Base-by-base conservation (phyloP, 2,329 filamentous ascomycete species). In the Thelonectria rubi region DNA sequence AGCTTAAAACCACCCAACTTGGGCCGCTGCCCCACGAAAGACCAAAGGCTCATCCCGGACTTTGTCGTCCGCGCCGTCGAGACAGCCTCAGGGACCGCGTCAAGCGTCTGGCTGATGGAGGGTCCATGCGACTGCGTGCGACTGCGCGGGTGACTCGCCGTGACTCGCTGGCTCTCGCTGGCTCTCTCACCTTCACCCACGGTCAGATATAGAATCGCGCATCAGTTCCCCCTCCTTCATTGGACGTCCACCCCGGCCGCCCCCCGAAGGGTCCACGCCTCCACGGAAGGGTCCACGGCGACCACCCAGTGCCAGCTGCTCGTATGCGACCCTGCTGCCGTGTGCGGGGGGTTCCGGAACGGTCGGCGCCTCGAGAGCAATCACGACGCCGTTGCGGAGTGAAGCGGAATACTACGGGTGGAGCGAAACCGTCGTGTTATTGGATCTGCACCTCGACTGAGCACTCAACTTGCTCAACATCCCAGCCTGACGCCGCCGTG, bases 1-100 rank as follows among this genome's bases (percentile, higher is more conserved):
- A 70, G 68, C 68, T 70, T 70, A 70, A 70, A 70, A 37, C 71
- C 63, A 57, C 68, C 68, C 55, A 62, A 66, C 60, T 64, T 58
- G 34, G 17, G 52, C 60, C 49, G 49, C n/a, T 4, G 24, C 65
- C 66, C 70, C 68, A 56, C 58, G 42, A 30, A 30, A 30, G 26
- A 30, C 15, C 10, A 5, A 30, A 10, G 26, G 26, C 10, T 50
- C 48, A 39, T 57, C 26, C 56, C 21, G 24, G 39, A 40, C 59
- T 56, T 30, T 51, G 49, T 52, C 53, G 53, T 60, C 65, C 58
- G 46, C 62, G 40, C 68, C 60, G 66, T 63, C 58, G 40, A 55
- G 34, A 50, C 54, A 55, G 57, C 45, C 57, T 50, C 57, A 59
- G 34, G 34, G 12, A 37, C 18, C 43, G 20, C 24, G 43, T 49